These are phyloP conservation scores for Lactarius quietus DNA, from an alignment of 768 basidiomycete species.

Conservation along the genomic window DNA sequence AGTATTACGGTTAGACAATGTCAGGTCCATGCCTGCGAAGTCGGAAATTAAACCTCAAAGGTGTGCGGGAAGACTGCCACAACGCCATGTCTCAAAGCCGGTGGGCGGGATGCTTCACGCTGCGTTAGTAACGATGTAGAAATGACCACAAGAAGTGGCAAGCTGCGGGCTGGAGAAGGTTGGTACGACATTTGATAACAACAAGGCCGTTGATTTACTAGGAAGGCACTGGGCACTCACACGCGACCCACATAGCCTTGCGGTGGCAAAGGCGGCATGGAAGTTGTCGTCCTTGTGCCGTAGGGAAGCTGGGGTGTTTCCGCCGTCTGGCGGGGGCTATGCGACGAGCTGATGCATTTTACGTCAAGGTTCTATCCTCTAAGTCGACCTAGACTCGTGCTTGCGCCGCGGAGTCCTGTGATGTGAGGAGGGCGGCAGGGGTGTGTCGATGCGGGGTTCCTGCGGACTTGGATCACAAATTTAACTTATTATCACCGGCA, in stretches of 20 bases:
- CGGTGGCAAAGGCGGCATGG: neutral
- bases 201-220: neutral
- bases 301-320: neutral
- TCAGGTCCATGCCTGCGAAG: neutral
- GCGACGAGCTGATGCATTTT: slow-evolving; percentile 10
- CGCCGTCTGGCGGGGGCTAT: slow-evolving; percentile 1
- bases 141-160: neutral
- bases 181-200: neutral
- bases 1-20: slow-evolving; percentile 5
- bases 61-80: neutral
- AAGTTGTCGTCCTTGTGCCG: slow-evolving; percentile 6
- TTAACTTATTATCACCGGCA: neutral
- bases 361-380: slow-evolving; percentile 16
- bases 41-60: slow-evolving; percentile 1
- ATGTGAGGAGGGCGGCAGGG: neutral
- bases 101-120: neutral
- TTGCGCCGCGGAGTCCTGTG: slow-evolving; percentile 11
- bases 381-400: neutral
- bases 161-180: neutral
- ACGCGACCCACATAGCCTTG: neutral
- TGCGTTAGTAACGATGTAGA: neutral
- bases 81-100: neutral
- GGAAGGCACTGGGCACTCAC: neutral
- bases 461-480: neutral
- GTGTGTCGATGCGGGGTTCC: neutral